Percentiles rank a stretch among this genome's conserved stretches.
phyloP scores from a whole-genome alignment of 305 asterid genomes.

The Rubia occidens region DNA sequence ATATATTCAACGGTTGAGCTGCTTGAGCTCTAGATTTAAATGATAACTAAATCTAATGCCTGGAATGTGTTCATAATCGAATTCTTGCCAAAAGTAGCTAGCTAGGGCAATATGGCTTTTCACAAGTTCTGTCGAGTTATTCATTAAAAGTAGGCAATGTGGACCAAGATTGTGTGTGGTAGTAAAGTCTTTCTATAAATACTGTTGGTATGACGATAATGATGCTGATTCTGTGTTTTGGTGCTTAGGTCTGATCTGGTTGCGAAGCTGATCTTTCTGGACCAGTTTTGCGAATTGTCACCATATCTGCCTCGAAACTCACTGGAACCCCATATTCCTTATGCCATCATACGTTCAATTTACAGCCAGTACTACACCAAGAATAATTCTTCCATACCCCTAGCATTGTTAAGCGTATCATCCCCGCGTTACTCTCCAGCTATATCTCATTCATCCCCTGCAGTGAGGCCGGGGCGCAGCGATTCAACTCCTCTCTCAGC shows the following conservation, averaged over 20 bases:
- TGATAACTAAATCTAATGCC: not conserved
- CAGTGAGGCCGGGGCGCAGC: constrained; percentile 39
- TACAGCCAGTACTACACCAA: constrained; percentile 71
- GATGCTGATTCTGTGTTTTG: constrained; percentile 11
- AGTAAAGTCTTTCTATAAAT: not conserved
- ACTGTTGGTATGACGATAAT: not conserved
- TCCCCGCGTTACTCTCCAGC: constrained; percentile 87
- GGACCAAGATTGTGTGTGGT: not conserved
- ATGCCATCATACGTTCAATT: constrained; percentile 70
- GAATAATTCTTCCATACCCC: constrained; percentile 52
- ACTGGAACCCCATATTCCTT: constrained; percentile 74
- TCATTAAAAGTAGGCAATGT: not conserved
- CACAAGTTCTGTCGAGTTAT: not conserved
- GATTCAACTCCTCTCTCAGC: constrained; percentile 52
- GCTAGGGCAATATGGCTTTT: not conserved
- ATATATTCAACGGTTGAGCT: not conserved
- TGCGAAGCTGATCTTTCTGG: constrained; percentile 86
- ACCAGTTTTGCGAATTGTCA: constrained; percentile 79
- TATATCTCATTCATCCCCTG: constrained; percentile 71
- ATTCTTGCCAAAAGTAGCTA: not conserved
- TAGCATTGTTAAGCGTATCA: constrained; percentile 44
- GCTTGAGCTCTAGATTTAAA: not conserved
- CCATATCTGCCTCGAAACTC: constrained; percentile 83
- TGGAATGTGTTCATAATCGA: not conserved
- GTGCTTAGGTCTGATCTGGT: constrained; percentile 57